Evolutionary conservation across 1,139 yeast genomes (phyloP).

Genomic region (Yamadazyma triangularis): DNA sequence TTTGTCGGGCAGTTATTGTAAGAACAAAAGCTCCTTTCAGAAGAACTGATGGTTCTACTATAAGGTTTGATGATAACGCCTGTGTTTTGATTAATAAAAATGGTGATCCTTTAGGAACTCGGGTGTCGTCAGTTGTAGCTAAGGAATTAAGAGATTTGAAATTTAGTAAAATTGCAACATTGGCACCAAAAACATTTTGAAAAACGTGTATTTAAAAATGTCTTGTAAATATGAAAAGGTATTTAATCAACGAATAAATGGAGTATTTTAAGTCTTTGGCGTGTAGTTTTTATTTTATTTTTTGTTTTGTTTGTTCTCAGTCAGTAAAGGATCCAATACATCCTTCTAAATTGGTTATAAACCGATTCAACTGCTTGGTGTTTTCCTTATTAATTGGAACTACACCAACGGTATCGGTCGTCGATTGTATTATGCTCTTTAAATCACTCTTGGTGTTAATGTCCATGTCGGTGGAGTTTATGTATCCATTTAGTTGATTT

Average conservation of each 20-base stretch:
- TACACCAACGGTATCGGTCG: constrained; percentile 13
- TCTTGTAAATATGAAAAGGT: constrained; percentile 1
- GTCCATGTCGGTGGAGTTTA: constrained; percentile 5
- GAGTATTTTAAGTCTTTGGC: too few relatives aligned
- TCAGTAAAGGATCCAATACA: constrained; percentile 19
- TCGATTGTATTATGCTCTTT: constrained; percentile 12
- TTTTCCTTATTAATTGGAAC: constrained; percentile 15
- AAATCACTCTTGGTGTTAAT: constrained; percentile 7
- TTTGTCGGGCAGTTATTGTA: constrained; percentile 92
- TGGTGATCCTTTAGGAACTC: constrained; percentile 92
- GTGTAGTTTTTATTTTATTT: too few relatives aligned
- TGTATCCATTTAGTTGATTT: constrained; percentile 11
- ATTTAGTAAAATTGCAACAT: constrained; percentile 79
- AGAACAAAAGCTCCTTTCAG: constrained; percentile 84
- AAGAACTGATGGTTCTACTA: constrained; percentile 83
- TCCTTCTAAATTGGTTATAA: constrained; percentile 20
- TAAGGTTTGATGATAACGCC: constrained; percentile 93
- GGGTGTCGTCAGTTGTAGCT: constrained; percentile 89
- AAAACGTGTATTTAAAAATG: too few relatives aligned
- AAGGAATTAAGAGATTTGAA: constrained; percentile 84
- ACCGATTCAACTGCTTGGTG: constrained; percentile 15
- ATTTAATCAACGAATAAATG: too few relatives aligned
- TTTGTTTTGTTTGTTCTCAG: too few relatives aligned
- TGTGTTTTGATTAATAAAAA: constrained; percentile 90
- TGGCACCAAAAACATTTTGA: constrained; percentile 88